Base-by-base conservation (phyloP, 1,284 basidiomycete genomes). In the Takashimella tepidaria region DNA sequence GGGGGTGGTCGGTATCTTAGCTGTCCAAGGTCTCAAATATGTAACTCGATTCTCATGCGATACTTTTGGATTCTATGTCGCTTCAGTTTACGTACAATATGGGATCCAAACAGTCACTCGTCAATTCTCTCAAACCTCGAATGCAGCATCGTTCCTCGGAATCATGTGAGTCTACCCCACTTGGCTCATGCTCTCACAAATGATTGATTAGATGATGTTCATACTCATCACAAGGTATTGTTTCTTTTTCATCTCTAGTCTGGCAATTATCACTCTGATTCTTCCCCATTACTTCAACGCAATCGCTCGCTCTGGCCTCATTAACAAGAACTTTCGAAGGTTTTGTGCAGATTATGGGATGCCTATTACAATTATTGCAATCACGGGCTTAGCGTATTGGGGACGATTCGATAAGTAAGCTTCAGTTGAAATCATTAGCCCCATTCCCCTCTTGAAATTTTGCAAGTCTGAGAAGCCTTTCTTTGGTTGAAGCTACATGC, bases 1-100 rank as follows among this genome's bases (percentile, higher is more conserved):
- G n/a, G n/a, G n/a, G 43, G 20, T 45, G n/a, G n/a, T 5, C 56
- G n/a, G n/a, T n/a, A n/a, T n/a, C n/a, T n/a, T n/a, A 91, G 89
- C 83, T 78, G 88, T 87, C 62, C 86, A 88, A 66, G 86, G 88
- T 58, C 79, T 92, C 31, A 83, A 82, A 80, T 92, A 89, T 67
- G 89, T 95, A 23, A 93, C 92, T 0, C 80, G 90, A 12, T 82
- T 97, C 78, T 89, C 91, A 2, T 92, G 89, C 67, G 89, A 96
- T 62, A 96, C 92, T 0, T 95, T 95, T 67, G 91, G 92, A 2
- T 45, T 37, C 20, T 92, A 92, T 69, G 89, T 92, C 4, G 74
- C 71, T 1, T 73, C 71, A 45, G 77, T 92, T 1, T 93, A 92
- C 66, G 81, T 92, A 0, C 69, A 92, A 74, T 91, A 91, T 58